Evolutionary conservation across 176 grass and related monocot species (phyloP).

Genomic region (Raddia distichophylla): DNA sequence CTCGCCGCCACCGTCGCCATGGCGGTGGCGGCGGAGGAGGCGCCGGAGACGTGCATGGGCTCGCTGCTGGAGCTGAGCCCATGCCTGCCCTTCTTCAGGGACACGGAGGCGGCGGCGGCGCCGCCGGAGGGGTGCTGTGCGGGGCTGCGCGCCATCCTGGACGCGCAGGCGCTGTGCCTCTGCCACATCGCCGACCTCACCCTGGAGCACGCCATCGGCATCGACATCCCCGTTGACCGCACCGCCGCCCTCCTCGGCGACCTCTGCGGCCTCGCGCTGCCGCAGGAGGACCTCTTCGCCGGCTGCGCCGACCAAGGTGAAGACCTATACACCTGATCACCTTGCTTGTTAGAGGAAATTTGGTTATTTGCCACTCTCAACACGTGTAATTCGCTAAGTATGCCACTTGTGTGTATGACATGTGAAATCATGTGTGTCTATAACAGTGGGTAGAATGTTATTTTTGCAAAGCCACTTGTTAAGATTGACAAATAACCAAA

Average conservation of each 20-base stretch:
- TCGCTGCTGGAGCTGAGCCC: slow-evolving; percentile 47
- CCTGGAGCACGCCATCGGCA: slow-evolving; percentile 44
- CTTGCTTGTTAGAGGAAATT: too few species aligned
- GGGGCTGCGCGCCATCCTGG: slow-evolving; percentile 26
- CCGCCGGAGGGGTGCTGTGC: slow-evolving; percentile 40
- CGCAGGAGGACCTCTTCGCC: slow-evolving; percentile 32
- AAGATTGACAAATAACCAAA: too few species aligned
- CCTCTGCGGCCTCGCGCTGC: slow-evolving; percentile 26
- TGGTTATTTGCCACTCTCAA: too few species aligned
- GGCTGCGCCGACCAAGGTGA: not conserved
- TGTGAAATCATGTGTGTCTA: too few species aligned
- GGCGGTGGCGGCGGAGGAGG: not conserved
- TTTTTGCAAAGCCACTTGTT: too few species aligned
- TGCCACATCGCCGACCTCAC: slow-evolving; percentile 48
- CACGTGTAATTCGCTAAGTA: too few species aligned
- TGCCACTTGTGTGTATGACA: too few species aligned
- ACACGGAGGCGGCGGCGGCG: slow-evolving; percentile 10
- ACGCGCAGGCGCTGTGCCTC: slow-evolving; percentile 29
- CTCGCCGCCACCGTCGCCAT: not conserved
- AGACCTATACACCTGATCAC: not conserved
- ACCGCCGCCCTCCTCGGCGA: slow-evolving; percentile 12
- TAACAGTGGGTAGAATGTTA: too few species aligned
- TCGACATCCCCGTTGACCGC: slow-evolving; percentile 43
- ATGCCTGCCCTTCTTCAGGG: slow-evolving; percentile 44
- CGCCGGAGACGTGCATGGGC: slow-evolving; percentile 28